Evolutionary conservation across 2,329 filamentous ascomycete species (phyloP), one percentile per base, ranked within the genome.

Genomic region (Podosphaera xanthii): DNA sequence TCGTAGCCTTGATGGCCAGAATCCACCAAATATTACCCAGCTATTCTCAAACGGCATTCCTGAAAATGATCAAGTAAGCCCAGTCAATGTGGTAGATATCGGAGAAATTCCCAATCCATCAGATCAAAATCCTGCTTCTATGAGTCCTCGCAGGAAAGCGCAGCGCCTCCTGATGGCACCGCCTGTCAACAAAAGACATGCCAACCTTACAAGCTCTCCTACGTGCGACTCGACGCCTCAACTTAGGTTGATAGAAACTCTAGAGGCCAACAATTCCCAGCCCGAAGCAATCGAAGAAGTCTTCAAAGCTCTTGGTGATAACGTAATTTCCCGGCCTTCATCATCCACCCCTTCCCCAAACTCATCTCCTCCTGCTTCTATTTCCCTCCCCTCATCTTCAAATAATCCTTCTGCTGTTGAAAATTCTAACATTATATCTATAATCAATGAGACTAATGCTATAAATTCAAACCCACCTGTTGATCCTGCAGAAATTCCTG

Each of bases 1-100:
- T 63, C 85, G 94, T 67, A 94, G 88, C 63, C 73, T 98, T 57
- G 90, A 96, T 69, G 87, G 90, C 42, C 85, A 91, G 65, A 83
- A 82, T 38, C 76, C 80, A 1, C 81, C 87, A 67, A 91, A 87
- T 61, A 79, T 97, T 49, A 82, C 86, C 59, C 90, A 94, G 64
- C 84, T 95, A 68, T 86, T 97, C 68, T 81, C 83, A 3, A 84
- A 82, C 63, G 80, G 86, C 60, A 83, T 92, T 60, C 80, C 84
- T 12, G 75, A 77, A 54, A 75, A 77, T 50, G 71, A 72, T 76
- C 70, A 71, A 61, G 62, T 69, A 34, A 65, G 77, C 50, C 75
- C 77, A 60, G 78, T 79, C 34, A 81, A 72, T 60, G 77, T 84
- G 6, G 77, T 83, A 40, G 79, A 83, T 61, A 71, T 83, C 12